Conservation (phyloP, 2,329 filamentous ascomycete species). For the Alternaria ethzedia region DNA sequence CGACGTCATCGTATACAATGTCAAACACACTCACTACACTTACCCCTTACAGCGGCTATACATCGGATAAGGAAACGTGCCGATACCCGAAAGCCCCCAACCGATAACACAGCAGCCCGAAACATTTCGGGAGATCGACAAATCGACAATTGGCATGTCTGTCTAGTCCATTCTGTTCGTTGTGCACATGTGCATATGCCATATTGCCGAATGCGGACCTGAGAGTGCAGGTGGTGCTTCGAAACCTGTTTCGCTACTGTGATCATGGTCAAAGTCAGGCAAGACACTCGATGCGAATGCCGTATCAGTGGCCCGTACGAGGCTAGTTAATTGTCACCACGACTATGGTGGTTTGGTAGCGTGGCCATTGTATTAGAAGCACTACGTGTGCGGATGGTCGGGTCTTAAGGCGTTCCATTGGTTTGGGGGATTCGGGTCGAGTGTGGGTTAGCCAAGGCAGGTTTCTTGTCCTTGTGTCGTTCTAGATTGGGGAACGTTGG, state of each 20-base stretch:
- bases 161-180: not conserved
- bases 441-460: not conserved
- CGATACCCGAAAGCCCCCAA: not conserved
- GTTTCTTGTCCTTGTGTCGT: not conserved
- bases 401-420: not conserved
- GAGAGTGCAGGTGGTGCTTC: slow-evolving; percentile 1
- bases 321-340: not conserved
- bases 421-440: not conserved
- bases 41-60: not conserved
- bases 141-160: not conserved
- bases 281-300: not conserved
- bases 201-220: not conserved
- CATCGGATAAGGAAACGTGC: not conserved
- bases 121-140: slow-evolving; percentile 23
- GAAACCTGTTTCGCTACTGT: not conserved
- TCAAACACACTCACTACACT: not conserved
- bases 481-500: not conserved
- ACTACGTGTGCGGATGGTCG: not conserved
- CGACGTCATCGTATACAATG: slow-evolving; percentile 1
- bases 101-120: slow-evolving; percentile 5
- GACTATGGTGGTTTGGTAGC: slow-evolving; percentile 9
- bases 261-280: not conserved
- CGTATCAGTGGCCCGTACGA: not conserved
- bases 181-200: not conserved
- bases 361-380: not conserved